These are phyloP conservation scores for Boletus smithii DNA, from an alignment of 1,284 basidiomycete genomes.

Conservation along the genomic window DNA sequence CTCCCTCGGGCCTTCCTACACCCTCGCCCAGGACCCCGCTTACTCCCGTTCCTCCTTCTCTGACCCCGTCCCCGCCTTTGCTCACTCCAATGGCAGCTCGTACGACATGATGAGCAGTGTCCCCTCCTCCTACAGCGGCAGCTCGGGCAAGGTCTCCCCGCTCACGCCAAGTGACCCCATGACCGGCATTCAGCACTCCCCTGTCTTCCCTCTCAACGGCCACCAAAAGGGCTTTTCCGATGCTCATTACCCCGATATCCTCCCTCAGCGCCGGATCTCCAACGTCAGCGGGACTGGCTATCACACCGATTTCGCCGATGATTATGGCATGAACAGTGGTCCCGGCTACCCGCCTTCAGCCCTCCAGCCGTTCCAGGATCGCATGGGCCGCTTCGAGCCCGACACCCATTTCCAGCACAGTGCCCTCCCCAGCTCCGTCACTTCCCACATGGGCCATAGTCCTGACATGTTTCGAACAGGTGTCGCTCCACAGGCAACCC, in stretches of 20 bases:
- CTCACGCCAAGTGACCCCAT: constrained; percentile 66
- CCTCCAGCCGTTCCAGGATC: constrained; percentile 56
- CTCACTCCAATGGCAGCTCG: constrained; percentile 45
- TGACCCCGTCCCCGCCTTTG: constrained; percentile 57
- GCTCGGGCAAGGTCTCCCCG: constrained; percentile 70
- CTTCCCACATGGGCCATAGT: constrained; percentile 45
- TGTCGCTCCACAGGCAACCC: constrained; percentile 66
- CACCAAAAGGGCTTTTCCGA: constrained; percentile 55
- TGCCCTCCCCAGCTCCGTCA: constrained; percentile 37
- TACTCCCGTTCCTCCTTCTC: constrained; percentile 57
- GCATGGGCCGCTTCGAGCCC: constrained; percentile 48
- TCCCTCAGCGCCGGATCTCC: constrained; percentile 57
- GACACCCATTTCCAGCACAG: constrained; percentile 48
- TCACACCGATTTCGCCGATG: constrained; percentile 57
- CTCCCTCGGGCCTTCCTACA: constrained; percentile 52
- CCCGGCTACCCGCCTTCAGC: constrained; percentile 46
- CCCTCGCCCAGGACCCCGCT: constrained; percentile 50
- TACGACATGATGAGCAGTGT: constrained; percentile 64
- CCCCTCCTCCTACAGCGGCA: constrained; percentile 53
- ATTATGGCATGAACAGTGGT: constrained; percentile 52
- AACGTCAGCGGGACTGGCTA: constrained; percentile 43
- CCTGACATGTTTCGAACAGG: constrained; percentile 56
- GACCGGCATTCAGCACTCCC: constrained; percentile 50
- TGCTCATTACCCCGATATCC: constrained; percentile 50
- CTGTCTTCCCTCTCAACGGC: constrained; percentile 44